Evolutionary conservation across 148 eudicot species (phyloP).

Genomic region (Chenopodium suecicum): DNA sequence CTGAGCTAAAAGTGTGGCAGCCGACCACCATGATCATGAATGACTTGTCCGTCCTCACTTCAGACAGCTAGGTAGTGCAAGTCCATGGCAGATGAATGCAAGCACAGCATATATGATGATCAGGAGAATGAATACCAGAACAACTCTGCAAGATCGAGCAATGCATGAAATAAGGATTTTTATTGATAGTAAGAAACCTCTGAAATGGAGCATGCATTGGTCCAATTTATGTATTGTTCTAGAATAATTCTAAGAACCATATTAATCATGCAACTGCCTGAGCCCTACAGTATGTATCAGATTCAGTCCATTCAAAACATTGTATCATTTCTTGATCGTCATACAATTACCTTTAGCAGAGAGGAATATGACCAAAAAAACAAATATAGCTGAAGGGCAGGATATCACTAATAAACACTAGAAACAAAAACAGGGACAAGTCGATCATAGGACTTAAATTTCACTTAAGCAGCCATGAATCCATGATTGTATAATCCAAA

Average conservation of each 20-base stretch:
- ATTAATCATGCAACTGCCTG: no score
- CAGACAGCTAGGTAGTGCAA: constrained; percentile 42
- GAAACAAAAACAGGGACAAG: not conserved
- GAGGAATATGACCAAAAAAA: not conserved
- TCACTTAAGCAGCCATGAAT: not conserved
- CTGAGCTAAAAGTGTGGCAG: not conserved
- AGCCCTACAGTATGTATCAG: no score
- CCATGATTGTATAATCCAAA: not conserved
- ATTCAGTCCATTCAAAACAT: no score
- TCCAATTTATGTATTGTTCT: no score
- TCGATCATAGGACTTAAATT: not conserved
- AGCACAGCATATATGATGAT: constrained; percentile 66
- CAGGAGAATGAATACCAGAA: constrained; percentile 62
- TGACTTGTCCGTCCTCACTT: constrained; percentile 15
- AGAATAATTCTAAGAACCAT: not conserved
- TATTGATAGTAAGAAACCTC: not conserved
- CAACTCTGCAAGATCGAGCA: constrained; percentile 49
- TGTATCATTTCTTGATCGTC: not conserved
- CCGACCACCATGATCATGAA: not conserved
- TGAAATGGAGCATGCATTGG: not conserved
- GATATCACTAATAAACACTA: no score
- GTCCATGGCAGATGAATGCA: constrained; percentile 86
- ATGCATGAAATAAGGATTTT: not conserved
- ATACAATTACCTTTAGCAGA: not conserved
- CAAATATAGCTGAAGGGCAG: not conserved